phyloP scores from a whole-genome alignment of 208 protist species.

The Blastocrithidia nonstop region DNA sequence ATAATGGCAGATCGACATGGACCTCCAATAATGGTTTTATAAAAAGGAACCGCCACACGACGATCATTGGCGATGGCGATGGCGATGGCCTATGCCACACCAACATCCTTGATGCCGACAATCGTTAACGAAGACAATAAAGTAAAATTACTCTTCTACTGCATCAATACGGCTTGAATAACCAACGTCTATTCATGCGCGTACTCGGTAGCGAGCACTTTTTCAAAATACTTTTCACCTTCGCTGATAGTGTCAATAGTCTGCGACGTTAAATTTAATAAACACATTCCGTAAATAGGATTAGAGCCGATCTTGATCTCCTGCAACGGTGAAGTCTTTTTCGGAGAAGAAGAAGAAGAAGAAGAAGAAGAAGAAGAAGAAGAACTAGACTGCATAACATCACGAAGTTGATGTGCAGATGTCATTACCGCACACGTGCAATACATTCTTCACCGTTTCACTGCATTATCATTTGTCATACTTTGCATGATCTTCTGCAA shows the following conservation, averaged over 20 bases:
- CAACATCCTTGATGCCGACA: conserved; percentile 13
- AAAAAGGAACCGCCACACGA: conserved; percentile 17
- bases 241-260: conserved; percentile 9
- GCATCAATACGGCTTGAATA: conserved; percentile 20
- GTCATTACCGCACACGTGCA: conserved; percentile 18
- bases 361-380: too few relatives aligned
- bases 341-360: too few relatives aligned
- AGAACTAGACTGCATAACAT: too few relatives aligned
- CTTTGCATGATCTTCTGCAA: conserved; percentile 8
- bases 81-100: conserved; percentile 16
- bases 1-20: conserved; percentile 18
- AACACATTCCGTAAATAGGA: conserved; percentile 33
- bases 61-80: conserved; percentile 18
- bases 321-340: conserved; percentile 7
- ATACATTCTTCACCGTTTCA: conserved; percentile 11
- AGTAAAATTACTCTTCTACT: conserved; percentile 9
- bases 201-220: conserved; percentile 8
- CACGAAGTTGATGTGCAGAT: conserved; percentile 13
- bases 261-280: conserved; percentile 17
- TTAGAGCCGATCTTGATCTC: conserved; percentile 30
- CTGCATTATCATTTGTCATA: conserved; percentile 8
- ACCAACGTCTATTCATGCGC: conserved; percentile 16
- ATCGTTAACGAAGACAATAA: conserved; percentile 21
- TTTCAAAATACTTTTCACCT: conserved; percentile 10
- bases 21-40: conserved; percentile 32